phyloP scores from a whole-genome alignment of 1,284 basidiomycete genomes.

The Cutaneotrichosporon sp. region DNA sequence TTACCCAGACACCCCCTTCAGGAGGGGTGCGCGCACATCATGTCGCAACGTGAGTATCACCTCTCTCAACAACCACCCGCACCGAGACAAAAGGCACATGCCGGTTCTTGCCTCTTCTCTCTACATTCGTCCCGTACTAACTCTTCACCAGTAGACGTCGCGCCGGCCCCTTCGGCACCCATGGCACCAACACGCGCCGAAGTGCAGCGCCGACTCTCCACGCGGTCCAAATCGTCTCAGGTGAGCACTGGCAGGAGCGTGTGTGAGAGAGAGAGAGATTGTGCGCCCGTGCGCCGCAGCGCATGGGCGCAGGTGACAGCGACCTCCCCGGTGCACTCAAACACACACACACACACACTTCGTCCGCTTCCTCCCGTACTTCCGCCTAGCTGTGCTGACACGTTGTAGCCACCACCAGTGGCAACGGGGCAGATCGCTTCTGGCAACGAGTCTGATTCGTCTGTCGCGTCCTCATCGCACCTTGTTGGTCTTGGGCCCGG shows the following conservation, averaged over 20 bases:
- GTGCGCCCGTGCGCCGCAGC: not conserved
- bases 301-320: not conserved
- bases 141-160: not conserved
- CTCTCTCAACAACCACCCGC: not conserved
- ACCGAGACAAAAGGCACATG: too few relatives aligned
- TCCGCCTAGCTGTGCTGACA: not conserved
- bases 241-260: not conserved
- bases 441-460: conserved; percentile 80
- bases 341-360: not conserved
- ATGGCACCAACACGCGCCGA: not conserved
- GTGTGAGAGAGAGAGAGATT: too few relatives aligned
- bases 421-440: not conserved
- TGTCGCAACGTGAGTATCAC: not conserved
- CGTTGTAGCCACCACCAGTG: not conserved
- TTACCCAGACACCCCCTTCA: too few relatives aligned
- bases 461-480: conserved; percentile 54
- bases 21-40: not conserved
- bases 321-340: not conserved
- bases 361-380: not conserved
- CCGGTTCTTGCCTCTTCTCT: not conserved
- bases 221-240: conserved; percentile 1
- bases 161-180: not conserved
- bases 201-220: conserved; percentile 3
- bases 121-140: not conserved
- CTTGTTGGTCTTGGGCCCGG: conserved; percentile 13